Conservation (phyloP, 2,329 filamentous ascomycete genomes). For the Diatrype stigma region DNA sequence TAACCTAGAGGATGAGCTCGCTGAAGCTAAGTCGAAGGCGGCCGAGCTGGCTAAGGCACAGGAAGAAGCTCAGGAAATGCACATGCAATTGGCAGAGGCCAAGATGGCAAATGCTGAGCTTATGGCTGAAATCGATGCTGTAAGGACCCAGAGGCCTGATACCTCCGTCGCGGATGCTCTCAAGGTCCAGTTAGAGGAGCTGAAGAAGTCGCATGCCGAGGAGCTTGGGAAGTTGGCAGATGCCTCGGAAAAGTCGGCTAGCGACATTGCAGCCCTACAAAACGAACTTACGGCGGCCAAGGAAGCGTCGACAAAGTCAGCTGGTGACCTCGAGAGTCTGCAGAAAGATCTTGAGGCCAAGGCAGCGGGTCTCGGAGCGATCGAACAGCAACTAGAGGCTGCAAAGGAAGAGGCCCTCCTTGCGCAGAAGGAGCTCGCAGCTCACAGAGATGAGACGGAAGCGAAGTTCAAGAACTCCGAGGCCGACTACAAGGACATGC, state of each 20-base stretch:
- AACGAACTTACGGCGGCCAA: conserved; percentile 33
- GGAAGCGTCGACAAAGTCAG: conserved; percentile 24
- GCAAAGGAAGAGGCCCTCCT: conserved; percentile 31
- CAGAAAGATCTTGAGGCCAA: conserved; percentile 30
- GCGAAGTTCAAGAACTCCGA: conserved; percentile 51
- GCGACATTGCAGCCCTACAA: conserved; percentile 27
- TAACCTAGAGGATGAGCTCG: conserved; percentile 31
- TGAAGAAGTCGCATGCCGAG: conserved; percentile 45
- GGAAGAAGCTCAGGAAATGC: conserved; percentile 45
- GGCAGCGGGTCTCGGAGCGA: conserved; percentile 25
- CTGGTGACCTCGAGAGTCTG: conserved; percentile 21
- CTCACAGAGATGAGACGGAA: conserved; percentile 46
- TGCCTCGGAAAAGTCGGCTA: conserved; percentile 4
- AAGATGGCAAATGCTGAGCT: conserved; percentile 59
- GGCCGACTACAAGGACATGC: conserved; percentile 60
- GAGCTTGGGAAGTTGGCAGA: conserved; percentile 33
- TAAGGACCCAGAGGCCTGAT: conserved; percentile 52
- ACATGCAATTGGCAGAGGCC: conserved; percentile 51
- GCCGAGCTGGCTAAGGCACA: conserved; percentile 41
- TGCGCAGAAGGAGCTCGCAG: conserved; percentile 49
- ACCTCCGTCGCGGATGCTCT: conserved; percentile 51
- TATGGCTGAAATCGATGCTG: conserved; percentile 57
- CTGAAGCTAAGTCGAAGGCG: conserved; percentile 26
- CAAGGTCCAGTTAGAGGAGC: conserved; percentile 43
- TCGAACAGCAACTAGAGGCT: conserved; percentile 41